Percentiles rank a stretch among this genome's conserved stretches.
Conservation (phyloP, 371 early-diverging fungal species). For the Encephalitozoon hellem region DNA sequence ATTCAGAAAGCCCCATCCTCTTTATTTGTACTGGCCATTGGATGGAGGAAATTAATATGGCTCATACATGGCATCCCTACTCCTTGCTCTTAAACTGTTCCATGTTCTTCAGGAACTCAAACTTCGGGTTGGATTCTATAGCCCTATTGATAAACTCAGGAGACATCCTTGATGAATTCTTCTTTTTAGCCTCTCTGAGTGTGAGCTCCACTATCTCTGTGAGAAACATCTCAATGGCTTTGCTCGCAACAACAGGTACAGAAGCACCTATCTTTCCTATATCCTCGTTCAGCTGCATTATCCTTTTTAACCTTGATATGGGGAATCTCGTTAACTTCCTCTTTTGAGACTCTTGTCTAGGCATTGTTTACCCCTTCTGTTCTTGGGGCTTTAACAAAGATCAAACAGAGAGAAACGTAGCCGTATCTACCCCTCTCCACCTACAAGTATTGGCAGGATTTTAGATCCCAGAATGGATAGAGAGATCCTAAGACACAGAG, state of each 20-base stretch:
- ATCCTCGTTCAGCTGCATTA: conserved; percentile 97
- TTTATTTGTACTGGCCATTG: not conserved
- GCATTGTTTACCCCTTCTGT: conserved; percentile 10
- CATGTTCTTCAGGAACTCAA: conserved; percentile 13
- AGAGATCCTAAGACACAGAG: not conserved
- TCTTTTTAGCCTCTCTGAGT: conserved; percentile 42
- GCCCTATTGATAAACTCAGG: conserved; percentile 10
- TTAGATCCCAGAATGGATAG: not conserved
- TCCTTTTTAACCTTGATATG: conserved; percentile 88
- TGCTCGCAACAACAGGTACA: conserved; percentile 88
- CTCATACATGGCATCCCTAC: not conserved
- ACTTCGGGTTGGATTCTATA: conserved; percentile 11
- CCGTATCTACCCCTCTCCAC: too few species aligned
- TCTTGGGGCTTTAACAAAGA: not conserved
- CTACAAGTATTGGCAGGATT: not conserved
- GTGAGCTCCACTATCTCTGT: conserved; percentile 35
- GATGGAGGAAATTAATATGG: not conserved
- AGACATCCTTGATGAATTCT: conserved; percentile 25
- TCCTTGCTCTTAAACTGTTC: conserved; percentile 1
- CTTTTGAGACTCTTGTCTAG: conserved; percentile 35
- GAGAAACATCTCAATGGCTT: conserved; percentile 61
- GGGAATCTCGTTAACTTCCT: conserved; percentile 60
- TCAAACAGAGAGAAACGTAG: not conserved
- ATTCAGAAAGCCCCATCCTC: not conserved
- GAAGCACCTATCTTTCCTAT: conserved; percentile 96